phyloP scores from a whole-genome alignment of 2,329 filamentous ascomycete species.

The Cladosporium sp. region DNA sequence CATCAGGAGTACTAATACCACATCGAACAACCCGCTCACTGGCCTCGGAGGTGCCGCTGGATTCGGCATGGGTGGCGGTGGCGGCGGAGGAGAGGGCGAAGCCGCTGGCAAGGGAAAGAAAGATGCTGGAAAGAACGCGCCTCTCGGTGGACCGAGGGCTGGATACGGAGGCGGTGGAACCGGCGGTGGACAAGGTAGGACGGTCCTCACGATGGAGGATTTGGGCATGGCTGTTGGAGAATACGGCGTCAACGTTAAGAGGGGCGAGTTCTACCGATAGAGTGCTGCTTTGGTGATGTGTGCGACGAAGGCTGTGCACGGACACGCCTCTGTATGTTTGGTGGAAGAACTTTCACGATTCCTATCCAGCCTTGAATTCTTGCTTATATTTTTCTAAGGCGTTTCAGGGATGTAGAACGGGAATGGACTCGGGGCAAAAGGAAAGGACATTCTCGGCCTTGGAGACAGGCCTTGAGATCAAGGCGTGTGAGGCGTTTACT shows the following conservation, averaged over 20 bases:
- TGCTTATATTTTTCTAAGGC: no score
- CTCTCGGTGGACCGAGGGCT: slow-evolving; percentile 43
- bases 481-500: no score
- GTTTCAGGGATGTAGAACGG: no score
- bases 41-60: slow-evolving; percentile 70
- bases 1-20: slow-evolving; percentile 87
- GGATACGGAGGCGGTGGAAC: slow-evolving; percentile 76
- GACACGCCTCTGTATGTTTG: no score
- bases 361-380: no score
- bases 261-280: slow-evolving; percentile 92
- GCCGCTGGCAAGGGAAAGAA: slow-evolving; percentile 33
- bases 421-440: no score
- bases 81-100: slow-evolving; percentile 41
- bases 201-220: slow-evolving; percentile 97
- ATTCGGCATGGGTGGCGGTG: slow-evolving; percentile 55
- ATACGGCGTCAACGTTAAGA: slow-evolving; percentile 95
- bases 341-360: no score
- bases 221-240: slow-evolving; percentile 95
- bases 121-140: slow-evolving; percentile 33
- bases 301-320: no score
- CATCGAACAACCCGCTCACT: slow-evolving; percentile 85
- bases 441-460: no score
- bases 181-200: slow-evolving; percentile 81
- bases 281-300: not conserved
- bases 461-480: no score